These are phyloP conservation scores for Aureobasidium uvarum DNA, from an alignment of 2,329 filamentous ascomycete species.

Conservation along the genomic window DNA sequence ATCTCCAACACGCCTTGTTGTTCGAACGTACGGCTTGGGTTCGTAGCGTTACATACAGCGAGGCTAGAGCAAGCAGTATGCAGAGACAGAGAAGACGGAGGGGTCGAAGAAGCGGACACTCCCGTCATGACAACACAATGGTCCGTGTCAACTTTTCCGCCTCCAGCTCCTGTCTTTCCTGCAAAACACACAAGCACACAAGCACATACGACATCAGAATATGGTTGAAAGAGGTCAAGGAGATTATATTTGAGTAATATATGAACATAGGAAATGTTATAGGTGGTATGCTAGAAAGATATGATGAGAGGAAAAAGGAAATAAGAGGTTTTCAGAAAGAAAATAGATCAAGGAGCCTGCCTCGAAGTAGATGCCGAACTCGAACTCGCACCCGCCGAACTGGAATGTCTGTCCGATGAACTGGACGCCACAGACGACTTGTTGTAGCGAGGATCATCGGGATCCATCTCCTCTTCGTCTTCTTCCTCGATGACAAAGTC, in stretches of 20 bases:
- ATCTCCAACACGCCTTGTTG: background rate
- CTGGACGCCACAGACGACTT: slow-evolving; percentile 1
- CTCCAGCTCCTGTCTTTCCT: background rate
- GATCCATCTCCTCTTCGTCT: slow-evolving; percentile 13
- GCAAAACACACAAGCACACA: background rate
- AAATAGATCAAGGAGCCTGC: slow-evolving; percentile 18
- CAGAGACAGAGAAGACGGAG: background rate
- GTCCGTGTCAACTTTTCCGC: background rate
- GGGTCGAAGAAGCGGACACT: background rate
- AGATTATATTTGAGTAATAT: background rate
- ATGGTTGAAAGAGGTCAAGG: background rate
- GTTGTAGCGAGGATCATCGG: background rate
- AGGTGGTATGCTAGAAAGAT: background rate
- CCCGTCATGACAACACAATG: slow-evolving; percentile 4
- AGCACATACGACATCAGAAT: background rate
- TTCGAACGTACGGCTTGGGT: background rate
- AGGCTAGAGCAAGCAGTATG: background rate
- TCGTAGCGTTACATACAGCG: background rate
- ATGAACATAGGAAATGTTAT: slow-evolving; percentile 7
- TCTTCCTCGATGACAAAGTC: slow-evolving; percentile 18
- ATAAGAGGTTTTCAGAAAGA: background rate
- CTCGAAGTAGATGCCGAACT: slow-evolving; percentile 6
- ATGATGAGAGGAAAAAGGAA: background rate
- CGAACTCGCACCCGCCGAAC: background rate
- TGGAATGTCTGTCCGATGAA: background rate